Conservation (phyloP, 2,329 filamentous ascomycete genomes). For the Teratosphaeria epicoccoides region DNA sequence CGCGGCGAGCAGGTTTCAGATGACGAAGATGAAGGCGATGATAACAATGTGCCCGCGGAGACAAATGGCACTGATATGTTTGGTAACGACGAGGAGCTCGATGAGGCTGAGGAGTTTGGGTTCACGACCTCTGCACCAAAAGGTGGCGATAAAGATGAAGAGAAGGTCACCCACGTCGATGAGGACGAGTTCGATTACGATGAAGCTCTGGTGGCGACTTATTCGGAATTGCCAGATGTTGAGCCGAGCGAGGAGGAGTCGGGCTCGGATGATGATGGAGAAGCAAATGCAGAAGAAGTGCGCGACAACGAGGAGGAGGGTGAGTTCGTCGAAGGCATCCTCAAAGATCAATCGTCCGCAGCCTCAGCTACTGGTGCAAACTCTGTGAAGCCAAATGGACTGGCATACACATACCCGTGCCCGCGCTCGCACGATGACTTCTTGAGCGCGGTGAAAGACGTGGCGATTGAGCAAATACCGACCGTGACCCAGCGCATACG, state of each 20-base stretch:
- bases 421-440: conserved; percentile 69
- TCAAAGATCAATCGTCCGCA: conserved; percentile 18
- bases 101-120: conserved; percentile 53
- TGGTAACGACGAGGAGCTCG: conserved; percentile 29
- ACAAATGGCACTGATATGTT: conserved; percentile 26
- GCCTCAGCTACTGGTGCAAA: conserved; percentile 29
- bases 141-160: conserved; percentile 21
- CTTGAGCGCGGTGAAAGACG: conserved; percentile 49
- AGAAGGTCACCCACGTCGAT: conserved; percentile 64
- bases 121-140: conserved; percentile 39
- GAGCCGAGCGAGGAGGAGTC: conserved; percentile 20
- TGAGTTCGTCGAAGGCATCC: conserved; percentile 37
- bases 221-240: conserved; percentile 41
- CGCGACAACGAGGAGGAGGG: conserved; percentile 35
- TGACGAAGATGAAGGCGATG: conserved; percentile 38
- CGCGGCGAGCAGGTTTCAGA: conserved; percentile 67
- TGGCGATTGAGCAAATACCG: conserved; percentile 57
- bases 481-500: conserved; percentile 80
- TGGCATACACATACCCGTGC: conserved; percentile 80
- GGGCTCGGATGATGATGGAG: conserved; percentile 14
- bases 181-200: conserved; percentile 92
- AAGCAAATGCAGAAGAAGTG: conserved; percentile 22
- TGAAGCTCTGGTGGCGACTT: conserved; percentile 75
- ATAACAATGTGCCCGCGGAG: conserved; percentile 10
- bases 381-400: conserved; percentile 32